Base-by-base conservation (phyloP, 164 flowering plant species). In the Chimonanthus praecox region DNA sequence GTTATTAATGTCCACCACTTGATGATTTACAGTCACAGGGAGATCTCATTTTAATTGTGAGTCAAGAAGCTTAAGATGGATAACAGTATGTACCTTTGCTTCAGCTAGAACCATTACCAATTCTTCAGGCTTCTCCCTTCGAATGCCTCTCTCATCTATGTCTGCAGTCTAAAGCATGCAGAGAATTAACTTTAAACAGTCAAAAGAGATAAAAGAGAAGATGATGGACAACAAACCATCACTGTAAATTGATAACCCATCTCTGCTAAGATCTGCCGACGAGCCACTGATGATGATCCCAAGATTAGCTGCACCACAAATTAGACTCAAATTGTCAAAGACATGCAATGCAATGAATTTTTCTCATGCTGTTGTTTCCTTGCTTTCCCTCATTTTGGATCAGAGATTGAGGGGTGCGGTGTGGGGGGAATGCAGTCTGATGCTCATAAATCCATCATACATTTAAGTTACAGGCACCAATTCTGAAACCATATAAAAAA, bases 171-270 rank as follows among this genome's bases (percentile, higher is more conserved):
- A 62, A 62, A 62, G 65, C 65, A 62, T 62, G 43, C 7, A 16
- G 16, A 15, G 18, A 62, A 21, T 62, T 5, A 62, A 20, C 6
- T 62, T 62, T 7, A 6, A 16, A 21, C 1, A 62, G 65, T 62
- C 20, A 20, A 4, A 6, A 20, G 65, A 1, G 65, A 20, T 62
- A 9, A 62, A 62, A n/a, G 9, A 62, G 8, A 62, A 8, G 16
- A 21, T 49, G 51, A 50, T 54, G 50, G 58, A 64, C 54, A 72
- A 72, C 54, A 47, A 87, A 94, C 97, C 95, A 88, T 75, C 61
- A 85, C 51, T 45, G 86, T 84, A 82, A 94, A 94, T 43, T 91
- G 86, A 74, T 91, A 91, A 69, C 98, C 98, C 98, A 94, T 94
- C 58, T 92, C 97, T 21, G 87, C 72, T 43, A 94, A 68, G 73